Evolutionary conservation across 2,329 filamentous ascomycete genomes (phyloP), one percentile per base, ranked within the genome.

Genomic region (Cadophora luteo-olivacea): DNA sequence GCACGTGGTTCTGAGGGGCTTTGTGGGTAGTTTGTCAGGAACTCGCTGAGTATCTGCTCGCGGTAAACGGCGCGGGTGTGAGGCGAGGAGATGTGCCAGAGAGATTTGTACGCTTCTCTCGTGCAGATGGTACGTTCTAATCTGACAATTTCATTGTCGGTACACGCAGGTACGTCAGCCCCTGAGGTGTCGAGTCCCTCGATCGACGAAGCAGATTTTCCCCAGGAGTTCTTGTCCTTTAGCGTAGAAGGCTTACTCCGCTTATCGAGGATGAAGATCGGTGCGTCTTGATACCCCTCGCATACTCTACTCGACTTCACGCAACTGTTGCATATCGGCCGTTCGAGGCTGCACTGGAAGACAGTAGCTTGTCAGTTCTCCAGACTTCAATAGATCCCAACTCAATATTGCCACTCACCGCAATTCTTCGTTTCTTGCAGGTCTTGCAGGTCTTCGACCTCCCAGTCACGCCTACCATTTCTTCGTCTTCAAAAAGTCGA

Each of bases 31-130:
- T 69, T 66, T 49, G 71, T 65, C 24, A 78, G 61, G 62, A 77
- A 80, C 33, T 70, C 68, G 12, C 69, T 64, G 5, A 79, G 66
- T 22, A 80, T 73, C 19, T 78, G 75, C 48, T 78, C 69, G 6
- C 78, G 75, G 54, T 71, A 73, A 5, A 69, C 55, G 1, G 70
- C 68, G 32, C 69, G 65, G 3, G 66, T 67, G 11, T 65, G 49
- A 14, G 69, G 72, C 11, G 45, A 69, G 9, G 54, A 57, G 12
- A 69, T 54, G 7, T 45, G 64, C 57, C 54, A 67, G 14, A 70
- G 58, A n/a, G 67, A 62, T 11, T 52, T 36, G 32, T 64, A 71
- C 3, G 68, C 70, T 19, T 61, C 63, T 22, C 33, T 63, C 5
- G 66, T 68, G 8, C 64, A 19, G n/a, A 68, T 69, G 1, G 63